Evolutionary conservation across 768 basidiomycete species (phyloP).

Genomic region (Agaricus subrufescens): DNA sequence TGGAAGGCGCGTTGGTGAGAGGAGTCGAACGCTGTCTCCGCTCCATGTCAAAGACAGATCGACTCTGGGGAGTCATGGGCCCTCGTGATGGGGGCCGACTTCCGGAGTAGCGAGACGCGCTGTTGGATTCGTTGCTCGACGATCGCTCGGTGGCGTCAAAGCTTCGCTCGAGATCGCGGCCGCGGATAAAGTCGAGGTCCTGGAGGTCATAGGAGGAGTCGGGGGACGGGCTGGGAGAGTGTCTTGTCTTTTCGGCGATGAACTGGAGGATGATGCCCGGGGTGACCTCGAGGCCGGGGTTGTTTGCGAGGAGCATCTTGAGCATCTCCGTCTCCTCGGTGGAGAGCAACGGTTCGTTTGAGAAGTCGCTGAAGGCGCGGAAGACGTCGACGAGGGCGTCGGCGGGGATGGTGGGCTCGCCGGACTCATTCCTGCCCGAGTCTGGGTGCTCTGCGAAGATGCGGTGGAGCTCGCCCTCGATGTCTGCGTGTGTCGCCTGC

Average conservation of each 20-base stretch:
- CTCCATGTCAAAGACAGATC: conserved; percentile 67
- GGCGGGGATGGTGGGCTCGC: conserved; percentile 65
- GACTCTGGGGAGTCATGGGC: conserved; percentile 45
- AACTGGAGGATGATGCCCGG: conserved; percentile 61
- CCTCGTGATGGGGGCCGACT: conserved; percentile 54
- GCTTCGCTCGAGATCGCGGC: conserved; percentile 21
- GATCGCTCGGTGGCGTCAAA: conserved; percentile 34
- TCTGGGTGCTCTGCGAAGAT: conserved; percentile 66
- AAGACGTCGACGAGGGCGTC: conserved; percentile 70
- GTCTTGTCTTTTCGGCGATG: conserved; percentile 57
- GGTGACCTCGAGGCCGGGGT: conserved; percentile 64
- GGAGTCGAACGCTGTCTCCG: conserved; percentile 70
- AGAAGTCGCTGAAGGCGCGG: conserved; percentile 53
- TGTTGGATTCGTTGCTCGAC: conserved; percentile 51
- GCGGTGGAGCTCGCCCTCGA: conserved; percentile 61
- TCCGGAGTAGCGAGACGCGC: conserved; percentile 31
- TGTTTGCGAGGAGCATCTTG: conserved; percentile 47
- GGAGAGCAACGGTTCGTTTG: conserved; percentile 55
- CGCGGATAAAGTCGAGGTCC: conserved; percentile 28
- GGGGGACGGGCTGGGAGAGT: conserved; percentile 37
- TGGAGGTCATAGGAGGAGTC: conserved; percentile 23
- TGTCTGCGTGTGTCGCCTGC: conserved; percentile 32
- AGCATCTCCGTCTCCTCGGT: conserved; percentile 60
- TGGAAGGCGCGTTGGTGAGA: conserved; percentile 59
- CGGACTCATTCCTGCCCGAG: conserved; percentile 50